phyloP scores from a whole-genome alignment of 1,139 yeast genomes.

The Yamadazyma mexicana region DNA sequence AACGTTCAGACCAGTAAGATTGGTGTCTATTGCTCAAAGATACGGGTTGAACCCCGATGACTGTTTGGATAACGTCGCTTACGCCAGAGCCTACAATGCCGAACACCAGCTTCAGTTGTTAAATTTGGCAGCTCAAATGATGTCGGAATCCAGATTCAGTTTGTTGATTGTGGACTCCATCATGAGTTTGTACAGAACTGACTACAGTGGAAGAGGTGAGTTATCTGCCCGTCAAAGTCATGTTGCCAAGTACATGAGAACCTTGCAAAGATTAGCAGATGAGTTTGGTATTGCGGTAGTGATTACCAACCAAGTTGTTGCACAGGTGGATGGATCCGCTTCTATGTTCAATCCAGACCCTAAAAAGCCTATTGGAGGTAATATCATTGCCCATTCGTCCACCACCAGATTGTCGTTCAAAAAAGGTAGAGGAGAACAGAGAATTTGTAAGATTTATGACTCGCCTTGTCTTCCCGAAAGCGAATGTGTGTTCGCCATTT shows the following conservation, averaged over 20 bases:
- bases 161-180: slow-evolving; percentile 90
- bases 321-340: slow-evolving; percentile 93
- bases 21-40: slow-evolving; percentile 86
- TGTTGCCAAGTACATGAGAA: slow-evolving; percentile 90
- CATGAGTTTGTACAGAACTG: slow-evolving; percentile 95
- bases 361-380: slow-evolving; percentile 99
- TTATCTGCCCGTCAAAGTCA: slow-evolving; percentile 93
- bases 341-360: slow-evolving; percentile 91
- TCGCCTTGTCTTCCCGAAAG: slow-evolving; percentile 96
- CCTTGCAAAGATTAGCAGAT: slow-evolving; percentile 89
- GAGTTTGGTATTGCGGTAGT: slow-evolving; percentile 98
- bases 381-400: slow-evolving; percentile 94
- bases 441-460: slow-evolving; percentile 92
- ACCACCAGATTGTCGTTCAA: slow-evolving; percentile 88
- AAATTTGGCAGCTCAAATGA: slow-evolving; percentile 91
- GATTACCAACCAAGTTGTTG: slow-evolving; percentile 97
- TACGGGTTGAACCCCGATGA: slow-evolving; percentile 94
- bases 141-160: slow-evolving; percentile 86
- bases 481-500: slow-evolving; percentile 92
- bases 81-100: slow-evolving; percentile 95
- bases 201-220: slow-evolving; percentile 95
- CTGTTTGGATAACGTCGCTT: slow-evolving; percentile 93
- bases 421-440: slow-evolving; percentile 88
- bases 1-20: slow-evolving; percentile 89
- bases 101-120: slow-evolving; percentile 90